phyloP scores from a whole-genome alignment of 257 asterid genomes.

The Pogostemon cablin region DNA sequence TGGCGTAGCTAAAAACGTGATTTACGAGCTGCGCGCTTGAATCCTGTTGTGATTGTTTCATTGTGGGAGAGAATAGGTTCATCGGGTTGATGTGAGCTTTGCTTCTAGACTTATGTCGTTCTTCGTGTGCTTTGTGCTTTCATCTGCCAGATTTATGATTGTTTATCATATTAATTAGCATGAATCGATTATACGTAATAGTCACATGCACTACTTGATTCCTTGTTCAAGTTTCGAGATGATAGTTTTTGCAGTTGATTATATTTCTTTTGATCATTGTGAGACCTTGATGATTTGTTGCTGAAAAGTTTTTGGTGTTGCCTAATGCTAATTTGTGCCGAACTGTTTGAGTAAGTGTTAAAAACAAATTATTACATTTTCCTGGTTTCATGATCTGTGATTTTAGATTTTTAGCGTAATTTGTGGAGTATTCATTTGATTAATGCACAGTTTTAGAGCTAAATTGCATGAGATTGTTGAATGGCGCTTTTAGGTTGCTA shows the following conservation, averaged over 20 bases:
- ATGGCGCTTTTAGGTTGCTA: neutral
- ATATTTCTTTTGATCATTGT: neutral
- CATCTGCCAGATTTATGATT: constrained; percentile 1
- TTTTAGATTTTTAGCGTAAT: neutral
- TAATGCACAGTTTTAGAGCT: constrained; percentile 2
- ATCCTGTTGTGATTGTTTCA: neutral
- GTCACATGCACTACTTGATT: neutral
- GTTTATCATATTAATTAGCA: neutral
- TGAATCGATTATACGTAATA: neutral
- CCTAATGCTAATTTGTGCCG: constrained; percentile 7
- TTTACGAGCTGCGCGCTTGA: constrained; percentile 2
- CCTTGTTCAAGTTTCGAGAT: constrained; percentile 2
- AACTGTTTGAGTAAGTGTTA: neutral
- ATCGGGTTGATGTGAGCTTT: constrained; percentile 15
- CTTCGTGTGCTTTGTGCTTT: constrained; percentile 8
- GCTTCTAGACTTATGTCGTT: constrained; percentile 5
- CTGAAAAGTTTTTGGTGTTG: neutral
- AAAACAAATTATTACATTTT: neutral
- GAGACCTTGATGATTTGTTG: neutral
- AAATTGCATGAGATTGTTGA: neutral
- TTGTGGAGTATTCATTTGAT: neutral
- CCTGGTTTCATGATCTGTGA: neutral
- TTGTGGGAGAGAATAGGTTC: constrained; percentile 6
- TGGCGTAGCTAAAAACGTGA: neutral
- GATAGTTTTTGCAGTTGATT: constrained; percentile 3